Percentiles rank a stretch among this genome's conserved stretches.
Evolutionary conservation across 2,329 filamentous ascomycete genomes (phyloP).

Genomic region (Stagonosporopsis vannaccii): DNA sequence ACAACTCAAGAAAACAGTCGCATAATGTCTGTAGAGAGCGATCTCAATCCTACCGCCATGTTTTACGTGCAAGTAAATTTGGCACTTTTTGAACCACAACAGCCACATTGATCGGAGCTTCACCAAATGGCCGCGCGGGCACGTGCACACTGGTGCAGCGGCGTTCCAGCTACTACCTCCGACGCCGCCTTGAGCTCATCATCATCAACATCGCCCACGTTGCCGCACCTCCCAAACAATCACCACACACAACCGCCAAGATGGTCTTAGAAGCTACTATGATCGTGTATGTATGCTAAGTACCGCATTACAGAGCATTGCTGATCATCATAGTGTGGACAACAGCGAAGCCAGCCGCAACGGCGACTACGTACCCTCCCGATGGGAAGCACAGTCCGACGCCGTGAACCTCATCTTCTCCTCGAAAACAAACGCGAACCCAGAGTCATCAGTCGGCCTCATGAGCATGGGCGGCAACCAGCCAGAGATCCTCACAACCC

Average conservation of each 20-base stretch:
- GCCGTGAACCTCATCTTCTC: conserved; percentile 95
- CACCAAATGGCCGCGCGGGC: conserved; percentile 9
- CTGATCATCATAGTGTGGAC: conserved; percentile 71
- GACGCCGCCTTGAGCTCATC: conserved; percentile 33
- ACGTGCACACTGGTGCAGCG: conserved; percentile 16
- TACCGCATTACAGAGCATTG: neutral
- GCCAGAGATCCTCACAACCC: conserved; percentile 95
- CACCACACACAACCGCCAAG: conserved; percentile 56
- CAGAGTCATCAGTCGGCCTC: conserved; percentile 94
- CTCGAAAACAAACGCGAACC: conserved; percentile 92
- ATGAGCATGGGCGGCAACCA: conserved; percentile 99
- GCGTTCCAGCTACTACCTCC: conserved; percentile 24
- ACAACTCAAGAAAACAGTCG: neutral
- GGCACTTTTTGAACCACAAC: neutral
- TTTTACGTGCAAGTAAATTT: neutral
- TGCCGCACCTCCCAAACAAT: conserved; percentile 13
- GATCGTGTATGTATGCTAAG: conserved; percentile 69
- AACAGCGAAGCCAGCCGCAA: conserved; percentile 99
- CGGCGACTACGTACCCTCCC: conserved; percentile 87
- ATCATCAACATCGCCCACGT: conserved; percentile 25
- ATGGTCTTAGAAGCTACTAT: conserved; percentile 99
- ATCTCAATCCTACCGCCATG: neutral
- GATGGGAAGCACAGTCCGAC: conserved; percentile 96
- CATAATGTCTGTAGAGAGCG: neutral
- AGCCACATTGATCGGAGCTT: neutral